Evolutionary conservation across 73 alveolate species (phyloP).

Genomic region (Tetrahymena thermophila): DNA sequence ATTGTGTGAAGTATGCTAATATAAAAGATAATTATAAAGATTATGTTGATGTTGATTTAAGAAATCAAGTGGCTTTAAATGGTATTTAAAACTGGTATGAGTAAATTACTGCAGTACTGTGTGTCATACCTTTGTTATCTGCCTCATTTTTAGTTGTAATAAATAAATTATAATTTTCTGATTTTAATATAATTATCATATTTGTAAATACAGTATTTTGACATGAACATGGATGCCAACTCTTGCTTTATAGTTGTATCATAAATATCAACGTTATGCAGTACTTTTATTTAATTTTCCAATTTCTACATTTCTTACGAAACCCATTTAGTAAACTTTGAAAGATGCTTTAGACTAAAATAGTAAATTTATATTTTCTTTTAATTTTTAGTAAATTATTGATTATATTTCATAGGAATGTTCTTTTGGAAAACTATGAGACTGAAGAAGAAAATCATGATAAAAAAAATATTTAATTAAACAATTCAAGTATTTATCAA

Average conservation of each 20-base stretch:
- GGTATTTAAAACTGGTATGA: slow-evolving; percentile 19
- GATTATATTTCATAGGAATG: neutral
- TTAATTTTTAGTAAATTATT: neutral
- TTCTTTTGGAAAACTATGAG: neutral
- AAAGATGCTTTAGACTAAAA: neutral
- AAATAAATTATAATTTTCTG: neutral
- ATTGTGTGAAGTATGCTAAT: neutral
- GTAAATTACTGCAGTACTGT: neutral
- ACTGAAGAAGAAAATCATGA: neutral
- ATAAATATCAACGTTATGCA: neutral
- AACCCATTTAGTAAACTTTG: neutral
- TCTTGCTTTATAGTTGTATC: neutral
- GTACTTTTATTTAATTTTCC: neutral
- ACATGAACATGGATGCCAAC: neutral
- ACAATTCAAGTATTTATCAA: neutral
- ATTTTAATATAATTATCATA: neutral
- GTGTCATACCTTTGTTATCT: neutral
- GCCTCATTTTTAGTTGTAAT: neutral
- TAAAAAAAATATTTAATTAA: neutral
- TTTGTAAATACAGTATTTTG: neutral
- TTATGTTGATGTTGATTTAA: slow-evolving; percentile 18
- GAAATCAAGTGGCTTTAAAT: slow-evolving; percentile 3
- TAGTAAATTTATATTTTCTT: neutral
- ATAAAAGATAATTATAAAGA: neutral
- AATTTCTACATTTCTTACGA: neutral